Percentiles rank a stretch among this genome's conserved stretches.
Evolutionary conservation across 345 rosid genomes (phyloP).

Genomic region (Ceriops zippeliana): DNA sequence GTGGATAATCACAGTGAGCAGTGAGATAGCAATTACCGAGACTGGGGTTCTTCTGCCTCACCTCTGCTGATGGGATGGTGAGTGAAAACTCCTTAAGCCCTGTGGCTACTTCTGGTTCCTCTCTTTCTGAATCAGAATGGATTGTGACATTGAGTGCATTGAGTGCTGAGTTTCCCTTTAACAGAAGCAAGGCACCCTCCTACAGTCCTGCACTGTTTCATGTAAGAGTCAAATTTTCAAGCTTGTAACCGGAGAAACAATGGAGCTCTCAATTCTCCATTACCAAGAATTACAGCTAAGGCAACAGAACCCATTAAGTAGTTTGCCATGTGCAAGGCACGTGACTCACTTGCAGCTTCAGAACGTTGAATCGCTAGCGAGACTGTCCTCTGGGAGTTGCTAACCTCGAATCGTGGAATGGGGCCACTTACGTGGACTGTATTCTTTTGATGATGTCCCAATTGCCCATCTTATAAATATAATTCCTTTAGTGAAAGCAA

Average conservation of each 20-base stretch:
- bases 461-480: background rate
- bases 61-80: background rate
- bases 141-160: background rate
- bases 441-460: background rate
- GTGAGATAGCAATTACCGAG: conserved; percentile 21
- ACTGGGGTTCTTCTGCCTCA: background rate
- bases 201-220: background rate
- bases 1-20: background rate
- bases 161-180: conserved; percentile 17
- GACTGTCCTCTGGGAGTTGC: conserved; percentile 17
- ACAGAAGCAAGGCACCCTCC: conserved; percentile 7
- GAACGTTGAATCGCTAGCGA: conserved; percentile 1
- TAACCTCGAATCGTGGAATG: conserved; percentile 4
- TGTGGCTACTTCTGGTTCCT: background rate
- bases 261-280: background rate
- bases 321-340: conserved; percentile 20
- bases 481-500: background rate
- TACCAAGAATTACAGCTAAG: background rate
- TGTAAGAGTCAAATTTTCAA: background rate
- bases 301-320: conserved; percentile 9
- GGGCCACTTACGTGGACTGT: background rate
- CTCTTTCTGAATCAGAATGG: conserved; percentile 3
- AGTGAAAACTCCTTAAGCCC: conserved; percentile 7
- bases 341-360: conserved; percentile 20
- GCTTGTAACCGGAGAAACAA: background rate